Evolutionary conservation across 805 yeast species (phyloP), one percentile per base, ranked within the genome.

Genomic region (Teunomyces kruisii): DNA sequence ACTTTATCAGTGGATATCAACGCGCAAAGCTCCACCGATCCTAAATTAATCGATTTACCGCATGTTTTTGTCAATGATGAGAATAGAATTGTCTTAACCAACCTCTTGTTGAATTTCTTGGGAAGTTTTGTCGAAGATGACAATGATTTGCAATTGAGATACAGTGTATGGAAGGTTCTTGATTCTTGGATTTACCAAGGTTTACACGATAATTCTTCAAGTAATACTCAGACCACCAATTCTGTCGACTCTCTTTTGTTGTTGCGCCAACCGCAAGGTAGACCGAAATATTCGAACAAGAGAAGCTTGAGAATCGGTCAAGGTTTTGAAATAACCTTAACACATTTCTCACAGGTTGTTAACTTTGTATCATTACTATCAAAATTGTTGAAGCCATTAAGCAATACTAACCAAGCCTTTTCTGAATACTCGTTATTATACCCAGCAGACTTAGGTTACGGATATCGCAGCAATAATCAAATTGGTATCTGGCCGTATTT

Each of bases 401-500:
- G 55, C 9, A 57, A 46, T 14, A 57, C 56, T 15, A 47, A 52
- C 26, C 54, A 65, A 38, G 62, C 62, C 3, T 69, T 74, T 37
- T 30, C 50, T 4, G 46, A 47, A 22, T 75, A 78, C 28, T 44
- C 56, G 4, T 56, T 83, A 10, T 72, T 80, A 9, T 86, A 74
- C 54, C 96, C 96, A 0, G 54, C 68, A 6, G 79, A 76, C 42
- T 60, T 89, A 22, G 96, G 96, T 0, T 59, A 60, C 2, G 69
- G 72, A 0, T 78, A 81, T 50, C 75, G 96, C 54, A 39, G 48
- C 29, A 59, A 63, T 42, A 77, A 60, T 37, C 59, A 69, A 27
- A 61, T 72, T 13, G 96, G 96, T 2, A 64, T 89, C 5, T 80
- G 90, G 80, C 89, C 94, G 2, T 92, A 91, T 55, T 61, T 87